Conservation (phyloP, 441 rosid species). For the Omphalea diandra region DNA sequence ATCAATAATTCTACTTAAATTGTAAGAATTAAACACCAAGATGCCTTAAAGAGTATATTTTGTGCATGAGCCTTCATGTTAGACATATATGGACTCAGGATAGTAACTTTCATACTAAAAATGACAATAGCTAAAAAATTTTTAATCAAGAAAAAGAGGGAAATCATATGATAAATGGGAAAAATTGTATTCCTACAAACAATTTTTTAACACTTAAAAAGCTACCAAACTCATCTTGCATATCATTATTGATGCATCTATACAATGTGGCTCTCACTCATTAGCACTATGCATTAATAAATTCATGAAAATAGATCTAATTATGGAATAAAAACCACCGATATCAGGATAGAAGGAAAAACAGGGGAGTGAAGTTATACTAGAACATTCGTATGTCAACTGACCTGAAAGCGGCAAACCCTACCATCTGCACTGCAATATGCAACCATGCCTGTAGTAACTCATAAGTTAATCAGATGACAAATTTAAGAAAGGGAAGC, state of each 20-base stretch:
- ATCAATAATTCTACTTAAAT: background rate
- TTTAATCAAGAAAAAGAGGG: background rate
- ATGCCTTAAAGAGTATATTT: background rate
- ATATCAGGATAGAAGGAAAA: background rate
- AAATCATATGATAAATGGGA: no score
- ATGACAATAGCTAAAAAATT: background rate
- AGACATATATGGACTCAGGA: background rate
- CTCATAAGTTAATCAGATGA: conserved; percentile 13
- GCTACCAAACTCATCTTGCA: background rate
- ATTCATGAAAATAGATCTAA: background rate
- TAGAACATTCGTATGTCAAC: conserved; percentile 19
- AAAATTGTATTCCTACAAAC: background rate
- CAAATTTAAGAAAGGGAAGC: background rate
- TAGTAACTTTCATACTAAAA: background rate
- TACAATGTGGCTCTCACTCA: background rate
- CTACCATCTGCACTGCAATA: conserved; percentile 86
- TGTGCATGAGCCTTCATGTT: background rate
- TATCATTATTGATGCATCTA: background rate
- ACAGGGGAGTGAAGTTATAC: background rate
- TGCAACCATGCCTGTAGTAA: conserved; percentile 71
- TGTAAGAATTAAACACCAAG: background rate
- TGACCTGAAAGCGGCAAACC: conserved; percentile 64
- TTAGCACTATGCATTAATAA: background rate
- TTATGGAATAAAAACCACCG: background rate
- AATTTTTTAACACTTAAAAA: background rate